These are phyloP conservation scores for Polytrichum commune DNA, from an alignment of 225 moss, liverwort and hornwort genomes.

Conservation along the genomic window DNA sequence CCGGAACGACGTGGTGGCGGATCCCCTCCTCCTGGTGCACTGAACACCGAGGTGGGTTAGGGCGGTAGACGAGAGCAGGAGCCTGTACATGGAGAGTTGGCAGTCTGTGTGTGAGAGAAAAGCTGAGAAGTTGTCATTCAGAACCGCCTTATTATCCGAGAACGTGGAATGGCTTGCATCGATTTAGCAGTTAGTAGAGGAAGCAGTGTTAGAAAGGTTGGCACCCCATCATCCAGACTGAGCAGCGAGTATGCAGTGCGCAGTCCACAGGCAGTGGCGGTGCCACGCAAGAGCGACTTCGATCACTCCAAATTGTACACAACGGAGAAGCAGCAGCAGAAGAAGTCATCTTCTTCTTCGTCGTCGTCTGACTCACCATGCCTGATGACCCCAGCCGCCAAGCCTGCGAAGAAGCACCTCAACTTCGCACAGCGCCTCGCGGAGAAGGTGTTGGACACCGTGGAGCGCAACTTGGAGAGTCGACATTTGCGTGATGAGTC, in stretches of 20 bases:
- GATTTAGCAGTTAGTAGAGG: slow-evolving; percentile 17
- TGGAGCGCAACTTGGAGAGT: slow-evolving; percentile 54
- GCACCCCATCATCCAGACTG: too few relatives aligned
- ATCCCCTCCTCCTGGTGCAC: slow-evolving; percentile 10
- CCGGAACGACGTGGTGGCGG: slow-evolving; percentile 18
- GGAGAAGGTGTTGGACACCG: slow-evolving; percentile 41
- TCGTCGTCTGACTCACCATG: too few relatives aligned
- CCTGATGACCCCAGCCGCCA: background rate
- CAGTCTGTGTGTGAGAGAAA: background rate
- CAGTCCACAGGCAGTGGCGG: background rate
- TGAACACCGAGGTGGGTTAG: background rate
- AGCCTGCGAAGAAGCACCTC: slow-evolving; percentile 21
- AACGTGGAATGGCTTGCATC: slow-evolving; percentile 29
- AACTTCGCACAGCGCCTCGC: slow-evolving; percentile 61
- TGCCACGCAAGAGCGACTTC: background rate
- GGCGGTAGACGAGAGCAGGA: too few relatives aligned
- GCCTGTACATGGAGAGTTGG: too few relatives aligned
- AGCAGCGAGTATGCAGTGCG: too few relatives aligned
- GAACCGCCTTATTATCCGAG: too few relatives aligned
- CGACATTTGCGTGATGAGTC: slow-evolving; percentile 27
- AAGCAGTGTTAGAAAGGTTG: too few relatives aligned
- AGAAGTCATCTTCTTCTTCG: too few relatives aligned
- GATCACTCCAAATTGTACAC: background rate
- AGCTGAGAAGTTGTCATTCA: background rate
- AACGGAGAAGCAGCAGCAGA: too few relatives aligned